Conservation (phyloP, 176 grass and related monocot genomes). For the Elaeis guineensis region DNA sequence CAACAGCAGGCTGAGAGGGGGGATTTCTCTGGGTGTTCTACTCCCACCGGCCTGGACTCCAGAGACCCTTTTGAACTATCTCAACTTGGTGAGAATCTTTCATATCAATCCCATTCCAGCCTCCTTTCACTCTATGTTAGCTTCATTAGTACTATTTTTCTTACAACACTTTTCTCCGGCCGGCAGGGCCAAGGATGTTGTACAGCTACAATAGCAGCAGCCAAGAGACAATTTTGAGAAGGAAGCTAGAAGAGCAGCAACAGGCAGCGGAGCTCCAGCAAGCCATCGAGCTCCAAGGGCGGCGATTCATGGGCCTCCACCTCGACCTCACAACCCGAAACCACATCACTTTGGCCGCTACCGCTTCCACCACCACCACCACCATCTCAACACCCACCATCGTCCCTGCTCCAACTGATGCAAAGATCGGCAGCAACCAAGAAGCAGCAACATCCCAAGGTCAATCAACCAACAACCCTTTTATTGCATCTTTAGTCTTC, state of each 20-base stretch:
- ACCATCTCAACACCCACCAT: slow-evolving; percentile 11
- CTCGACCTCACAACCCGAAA: slow-evolving; percentile 37
- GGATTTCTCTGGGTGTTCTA: slow-evolving; percentile 38
- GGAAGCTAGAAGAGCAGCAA: slow-evolving; percentile 62
- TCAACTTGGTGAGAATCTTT: slow-evolving; percentile 46
- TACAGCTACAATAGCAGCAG: slow-evolving; percentile 17
- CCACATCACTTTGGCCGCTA: slow-evolving; percentile 18
- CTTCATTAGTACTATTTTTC: no score
- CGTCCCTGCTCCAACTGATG: neutral
- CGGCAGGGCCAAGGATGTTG: slow-evolving; percentile 47
- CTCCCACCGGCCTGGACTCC: slow-evolving; percentile 45
- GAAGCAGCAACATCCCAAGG: slow-evolving; percentile 41
- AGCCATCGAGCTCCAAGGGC: slow-evolving; percentile 51
- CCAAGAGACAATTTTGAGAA: slow-evolving; percentile 55
- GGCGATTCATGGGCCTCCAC: slow-evolving; percentile 56
- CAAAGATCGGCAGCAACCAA: slow-evolving; percentile 10
- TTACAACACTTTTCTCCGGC: neutral
- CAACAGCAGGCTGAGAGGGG: slow-evolving; percentile 28
- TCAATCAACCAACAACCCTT: slow-evolving; percentile 9
- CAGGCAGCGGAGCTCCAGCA: slow-evolving; percentile 57
- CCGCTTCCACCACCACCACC: neutral
- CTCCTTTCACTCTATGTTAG: no score
- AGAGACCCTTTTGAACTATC: slow-evolving; percentile 55
- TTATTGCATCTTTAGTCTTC: neutral
- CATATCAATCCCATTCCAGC: no score